Base-by-base conservation (phyloP, 805 yeast species). In the Saccharomycopsis sp. region DNA sequence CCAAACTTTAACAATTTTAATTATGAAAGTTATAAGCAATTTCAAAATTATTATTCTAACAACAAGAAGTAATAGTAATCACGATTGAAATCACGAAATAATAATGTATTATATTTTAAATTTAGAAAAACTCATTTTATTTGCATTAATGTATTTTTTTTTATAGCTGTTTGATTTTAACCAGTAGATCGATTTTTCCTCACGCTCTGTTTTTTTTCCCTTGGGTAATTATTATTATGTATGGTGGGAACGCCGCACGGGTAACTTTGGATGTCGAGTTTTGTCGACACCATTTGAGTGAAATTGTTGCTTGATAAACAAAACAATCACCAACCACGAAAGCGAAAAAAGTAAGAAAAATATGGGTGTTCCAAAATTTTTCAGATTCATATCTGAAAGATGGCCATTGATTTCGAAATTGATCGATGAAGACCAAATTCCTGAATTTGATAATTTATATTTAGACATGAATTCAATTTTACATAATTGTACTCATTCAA, bases 401-500 rank as follows among this genome's bases (percentile, higher is more conserved):
- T 93, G 97, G 97, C 99, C 99, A 26, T 71, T 84, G 71, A 88
- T 89, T 53, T 81, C 94, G 8, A 95, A 88, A 63, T 68, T 79
- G 57, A 79, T 90, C 52, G 87, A 82, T 54, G 93, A 81, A 24
- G 72, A 74, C 42, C 86, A 84, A 55, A 77, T 89, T 48, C 94
- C 97, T 2, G 97, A 89, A 62, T 93, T 86, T 62, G 99, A 93
- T 63, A 90, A 90, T 58, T 69, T 93, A 51, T 93, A 93, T 58
- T 75, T 93, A 53, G 99, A 93, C 67, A 93, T 93, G 99, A 93
- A 93, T 66, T 88, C 97, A 20, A 93, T 93, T 65, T 66, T 93
- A 53, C 98, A 85, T 63, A 87, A 78, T 21, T 88, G 97, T 66
- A 88, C 98, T 2, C 97, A 88, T 65, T 77, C 87, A 29, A 84